phyloP scores from a whole-genome alignment of 176 grass and related monocot genomes.

The Typha latifolia region DNA sequence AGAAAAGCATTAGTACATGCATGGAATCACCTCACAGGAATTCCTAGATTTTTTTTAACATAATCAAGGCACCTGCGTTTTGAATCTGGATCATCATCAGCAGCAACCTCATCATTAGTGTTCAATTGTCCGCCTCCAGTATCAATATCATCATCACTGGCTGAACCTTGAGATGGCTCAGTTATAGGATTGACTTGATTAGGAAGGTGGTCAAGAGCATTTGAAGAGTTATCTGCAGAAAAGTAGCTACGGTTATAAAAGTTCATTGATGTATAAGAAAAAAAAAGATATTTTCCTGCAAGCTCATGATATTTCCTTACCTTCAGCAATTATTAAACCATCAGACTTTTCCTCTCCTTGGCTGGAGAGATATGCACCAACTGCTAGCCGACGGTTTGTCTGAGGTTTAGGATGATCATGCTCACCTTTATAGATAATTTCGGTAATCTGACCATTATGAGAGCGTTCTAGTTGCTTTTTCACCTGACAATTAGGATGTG shows the following conservation, averaged over 20 bases:
- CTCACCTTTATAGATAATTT: constrained; percentile 43
- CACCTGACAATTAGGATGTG: constrained; percentile 43
- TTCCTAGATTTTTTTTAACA: background rate
- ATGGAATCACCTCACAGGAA: background rate
- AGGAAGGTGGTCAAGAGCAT: constrained; percentile 26
- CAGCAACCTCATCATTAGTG: constrained; percentile 54
- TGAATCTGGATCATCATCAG: constrained; percentile 76
- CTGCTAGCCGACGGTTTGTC: constrained; percentile 57
- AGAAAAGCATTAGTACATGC: background rate
- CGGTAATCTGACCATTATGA: constrained; percentile 31
- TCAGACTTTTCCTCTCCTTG: constrained; percentile 75
- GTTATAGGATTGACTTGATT: constrained; percentile 44
- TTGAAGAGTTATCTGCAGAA: constrained; percentile 61
- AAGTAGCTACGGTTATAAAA: background rate
- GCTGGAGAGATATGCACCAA: constrained; percentile 39
- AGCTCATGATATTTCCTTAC: constrained; percentile 28
- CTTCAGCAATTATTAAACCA: constrained; percentile 41
- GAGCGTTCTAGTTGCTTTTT: constrained; percentile 57
- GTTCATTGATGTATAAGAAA: too few species aligned
- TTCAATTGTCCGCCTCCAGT: constrained; percentile 61
- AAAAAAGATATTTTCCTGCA: too few species aligned
- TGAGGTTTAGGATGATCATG: constrained; percentile 50
- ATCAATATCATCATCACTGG: constrained; percentile 67
- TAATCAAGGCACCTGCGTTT: constrained; percentile 73
- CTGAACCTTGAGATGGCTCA: constrained; percentile 33